Evolutionary conservation across 73 alveolate species (phyloP).

Genomic region (Symbiodinium pilosum): DNA sequence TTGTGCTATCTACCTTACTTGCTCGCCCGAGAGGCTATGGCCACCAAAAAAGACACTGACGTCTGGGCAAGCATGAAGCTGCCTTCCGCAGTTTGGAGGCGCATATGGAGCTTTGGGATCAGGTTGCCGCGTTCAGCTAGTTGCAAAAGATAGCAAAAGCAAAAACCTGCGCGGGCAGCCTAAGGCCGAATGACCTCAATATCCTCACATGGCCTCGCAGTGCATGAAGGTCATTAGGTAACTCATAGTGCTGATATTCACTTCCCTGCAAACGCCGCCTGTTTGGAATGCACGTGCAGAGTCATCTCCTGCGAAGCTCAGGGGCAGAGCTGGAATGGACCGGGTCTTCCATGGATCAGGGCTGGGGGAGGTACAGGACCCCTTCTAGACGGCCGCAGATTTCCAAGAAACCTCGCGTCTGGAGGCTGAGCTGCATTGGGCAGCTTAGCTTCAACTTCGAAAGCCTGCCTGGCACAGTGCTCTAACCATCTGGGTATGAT

Average conservation of each 20-base stretch:
- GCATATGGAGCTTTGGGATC: background rate
- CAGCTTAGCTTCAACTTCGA: background rate
- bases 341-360: no score
- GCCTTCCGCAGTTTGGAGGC: background rate
- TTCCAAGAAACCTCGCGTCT: background rate
- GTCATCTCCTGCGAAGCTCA: background rate
- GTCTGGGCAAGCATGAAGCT: conserved; percentile 44
- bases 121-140: background rate
- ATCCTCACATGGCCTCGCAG: no score
- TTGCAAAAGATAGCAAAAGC: no score
- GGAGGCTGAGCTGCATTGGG: background rate
- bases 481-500: no score
- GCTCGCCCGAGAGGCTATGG: background rate
- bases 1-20: background rate
- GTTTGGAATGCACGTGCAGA: background rate
- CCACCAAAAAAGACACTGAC: conserved; percentile 20
- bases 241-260: no score
- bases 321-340: no score
- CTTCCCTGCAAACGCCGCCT: background rate
- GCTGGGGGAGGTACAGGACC: no score
- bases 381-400: background rate
- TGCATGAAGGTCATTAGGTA: no score
- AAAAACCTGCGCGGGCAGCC: no score
- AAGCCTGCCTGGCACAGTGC: background rate
- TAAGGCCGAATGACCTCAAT: no score